Evolutionary conservation across 768 basidiomycete species (phyloP).

Genomic region (Phylloporus scabripes): DNA sequence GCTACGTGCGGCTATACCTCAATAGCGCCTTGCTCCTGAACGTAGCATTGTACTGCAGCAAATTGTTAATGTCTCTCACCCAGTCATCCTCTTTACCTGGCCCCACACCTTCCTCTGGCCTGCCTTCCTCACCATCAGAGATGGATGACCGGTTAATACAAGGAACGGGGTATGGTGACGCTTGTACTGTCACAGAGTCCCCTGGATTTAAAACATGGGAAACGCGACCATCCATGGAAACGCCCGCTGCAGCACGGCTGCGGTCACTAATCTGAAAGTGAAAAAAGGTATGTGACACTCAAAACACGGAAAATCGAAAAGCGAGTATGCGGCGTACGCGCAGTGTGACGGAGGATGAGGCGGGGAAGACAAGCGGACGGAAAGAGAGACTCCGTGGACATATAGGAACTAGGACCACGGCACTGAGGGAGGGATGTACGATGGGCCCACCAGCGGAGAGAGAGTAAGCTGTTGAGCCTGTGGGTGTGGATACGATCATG

Average conservation of each 20-base stretch:
- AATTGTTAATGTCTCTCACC: constrained; percentile 95
- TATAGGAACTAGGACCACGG: constrained; percentile 91
- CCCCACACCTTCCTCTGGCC: constrained; percentile 58
- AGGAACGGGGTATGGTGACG: constrained; percentile 85
- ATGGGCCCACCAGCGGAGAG: constrained; percentile 94
- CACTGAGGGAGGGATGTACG: constrained; percentile 87
- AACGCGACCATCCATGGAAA: constrained; percentile 90
- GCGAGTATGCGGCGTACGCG: constrained; percentile 44
- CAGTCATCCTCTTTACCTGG: constrained; percentile 88
- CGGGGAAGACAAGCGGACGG: constrained; percentile 85
- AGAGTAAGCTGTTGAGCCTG: constrained; percentile 95
- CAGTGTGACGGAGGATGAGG: constrained; percentile 68
- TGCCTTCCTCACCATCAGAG: constrained; percentile 41
- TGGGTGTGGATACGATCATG: constrained; percentile 90
- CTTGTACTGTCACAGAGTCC: constrained; percentile 79
- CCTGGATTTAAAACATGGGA: constrained; percentile 79
- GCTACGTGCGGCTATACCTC: constrained; percentile 53
- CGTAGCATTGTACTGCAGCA: constrained; percentile 91
- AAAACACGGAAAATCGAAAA: not conserved
- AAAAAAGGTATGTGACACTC: constrained; percentile 2
- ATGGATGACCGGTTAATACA: constrained; percentile 88
- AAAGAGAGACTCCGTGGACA: constrained; percentile 91
- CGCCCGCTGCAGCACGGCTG: constrained; percentile 79
- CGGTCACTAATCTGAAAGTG: constrained; percentile 68
- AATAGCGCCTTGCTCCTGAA: constrained; percentile 87